Base-by-base conservation (phyloP, 306 rosid genomes). In the Castanospermum australe region DNA sequence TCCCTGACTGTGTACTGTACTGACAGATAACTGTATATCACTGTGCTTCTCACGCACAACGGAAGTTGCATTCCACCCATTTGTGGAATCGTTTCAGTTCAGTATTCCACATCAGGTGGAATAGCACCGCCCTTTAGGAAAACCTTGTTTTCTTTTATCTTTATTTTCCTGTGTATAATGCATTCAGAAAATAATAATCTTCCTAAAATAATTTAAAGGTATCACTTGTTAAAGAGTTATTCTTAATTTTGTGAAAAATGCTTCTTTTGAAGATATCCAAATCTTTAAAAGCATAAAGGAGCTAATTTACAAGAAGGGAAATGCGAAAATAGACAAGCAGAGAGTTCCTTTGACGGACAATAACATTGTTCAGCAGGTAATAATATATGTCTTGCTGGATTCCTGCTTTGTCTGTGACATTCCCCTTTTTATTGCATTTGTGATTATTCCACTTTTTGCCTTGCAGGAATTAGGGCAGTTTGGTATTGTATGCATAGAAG, bases 341-440 rank as follows among this genome's bases (percentile, higher is more conserved):
- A 90, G 82, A 83, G 99, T 92, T 82, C 99, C 97, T 25, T 83
- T 94, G 84, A 94, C 97, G 0, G 99, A 94, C 77, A 94, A 94
- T 75, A 92, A 86, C 81, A 64, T 88, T 42, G 88, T 92, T 20
- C 96, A 94, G 83, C 91, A 90, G 98, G 98, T 89, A 84, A 57
- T 42, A 50, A 57, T 42, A 50, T 24, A 36, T 32, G 20, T 64
- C 36, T 66, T 77, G 0, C 63, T 71, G 48, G 59, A 33, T 61
- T n/a, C 57, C 32, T 44, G 21, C 48, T 52, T 83, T 55, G 10
- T 18, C 4, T 64, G 76, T 24, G 54, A 73, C 45, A 22, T 48
- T 14, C 25, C 13, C 32, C 6, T 42, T 17, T 17, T n/a, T 0
- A 28, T 17, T 22, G 78, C 44, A 14, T 68, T 36, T 36, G 35